A percentile compares a stretch with the other conserved stretches of the same genome.
Evolutionary conservation across 164 flowering plant genomes (phyloP).

Genomic region (Nymphaea colorata): DNA sequence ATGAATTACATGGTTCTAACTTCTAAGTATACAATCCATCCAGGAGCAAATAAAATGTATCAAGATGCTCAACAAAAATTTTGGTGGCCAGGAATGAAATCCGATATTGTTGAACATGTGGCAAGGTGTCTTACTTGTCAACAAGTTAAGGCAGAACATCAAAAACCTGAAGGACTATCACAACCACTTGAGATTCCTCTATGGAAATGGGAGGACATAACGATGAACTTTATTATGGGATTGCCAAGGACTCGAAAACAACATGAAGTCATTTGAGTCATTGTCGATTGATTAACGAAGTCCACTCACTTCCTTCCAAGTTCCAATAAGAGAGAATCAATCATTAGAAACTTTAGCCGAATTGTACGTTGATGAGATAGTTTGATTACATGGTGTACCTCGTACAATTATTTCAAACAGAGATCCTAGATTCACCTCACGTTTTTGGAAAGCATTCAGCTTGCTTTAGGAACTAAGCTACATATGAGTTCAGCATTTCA

Average conservation of each 20-base stretch:
- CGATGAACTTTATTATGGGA: background rate
- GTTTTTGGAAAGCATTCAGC: background rate
- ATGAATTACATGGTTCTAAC: background rate
- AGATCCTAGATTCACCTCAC: background rate
- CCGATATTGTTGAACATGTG: background rate
- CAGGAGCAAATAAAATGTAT: background rate
- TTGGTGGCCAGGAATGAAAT: background rate
- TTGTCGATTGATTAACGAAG: background rate
- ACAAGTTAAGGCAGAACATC: constrained; percentile 1
- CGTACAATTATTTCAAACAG: background rate
- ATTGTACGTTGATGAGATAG: background rate
- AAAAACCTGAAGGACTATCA: background rate
- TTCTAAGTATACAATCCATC: background rate
- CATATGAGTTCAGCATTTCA: background rate
- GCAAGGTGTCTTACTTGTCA: background rate
- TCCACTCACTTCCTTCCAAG: background rate
- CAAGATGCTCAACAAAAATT: background rate
- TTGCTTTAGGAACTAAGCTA: background rate
- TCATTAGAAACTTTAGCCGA: background rate
- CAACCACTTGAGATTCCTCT: background rate
- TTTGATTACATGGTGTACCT: background rate
- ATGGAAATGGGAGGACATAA: background rate
- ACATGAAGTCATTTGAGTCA: background rate
- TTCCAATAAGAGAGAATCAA: background rate
- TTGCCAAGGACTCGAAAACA: background rate